Evolutionary conservation across 2,329 filamentous ascomycete species (phyloP).

Genomic region (Leptographium radiaticola): DNA sequence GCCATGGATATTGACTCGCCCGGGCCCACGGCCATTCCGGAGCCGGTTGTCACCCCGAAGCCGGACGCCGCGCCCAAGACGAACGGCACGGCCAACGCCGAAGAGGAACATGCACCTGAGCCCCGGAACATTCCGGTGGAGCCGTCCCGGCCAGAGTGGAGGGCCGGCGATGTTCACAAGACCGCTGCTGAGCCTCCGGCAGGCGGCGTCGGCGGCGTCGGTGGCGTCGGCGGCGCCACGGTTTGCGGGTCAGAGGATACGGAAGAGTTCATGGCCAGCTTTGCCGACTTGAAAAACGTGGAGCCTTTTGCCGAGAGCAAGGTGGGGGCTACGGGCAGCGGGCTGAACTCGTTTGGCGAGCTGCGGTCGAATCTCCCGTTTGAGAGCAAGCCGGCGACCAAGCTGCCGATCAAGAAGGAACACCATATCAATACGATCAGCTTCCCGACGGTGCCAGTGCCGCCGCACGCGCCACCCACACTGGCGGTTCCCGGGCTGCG

Average conservation of each 20-base stretch:
- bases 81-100: conserved; percentile 6
- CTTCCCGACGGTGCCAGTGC: conserved; percentile 35
- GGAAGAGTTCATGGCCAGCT: conserved; percentile 39
- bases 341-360: conserved; percentile 41
- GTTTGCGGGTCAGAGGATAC: conserved; percentile 40
- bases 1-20: conserved; percentile 56
- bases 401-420: conserved; percentile 6
- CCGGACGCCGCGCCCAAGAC: not conserved
- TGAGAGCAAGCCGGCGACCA: conserved; percentile 30
- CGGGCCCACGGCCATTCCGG: conserved; percentile 16
- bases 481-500: conserved; percentile 30
- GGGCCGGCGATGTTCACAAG: conserved; percentile 32
- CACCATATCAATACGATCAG: too few relatives aligned
- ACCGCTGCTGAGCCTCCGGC: not conserved
- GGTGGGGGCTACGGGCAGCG: conserved; percentile 16
- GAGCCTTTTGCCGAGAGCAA: conserved; percentile 37
- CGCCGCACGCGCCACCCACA: conserved; percentile 32
- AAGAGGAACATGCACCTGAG: conserved; percentile 14
- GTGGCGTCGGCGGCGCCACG: not conserved
- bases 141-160: conserved; percentile 46
- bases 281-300: conserved; percentile 42
- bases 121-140: conserved; percentile 44
- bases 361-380: conserved; percentile 45
- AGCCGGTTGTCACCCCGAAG: not conserved
- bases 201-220: not conserved